Evolutionary conservation across 805 yeast species (phyloP).

Genomic region (Scheffersomyces stipitis): DNA sequence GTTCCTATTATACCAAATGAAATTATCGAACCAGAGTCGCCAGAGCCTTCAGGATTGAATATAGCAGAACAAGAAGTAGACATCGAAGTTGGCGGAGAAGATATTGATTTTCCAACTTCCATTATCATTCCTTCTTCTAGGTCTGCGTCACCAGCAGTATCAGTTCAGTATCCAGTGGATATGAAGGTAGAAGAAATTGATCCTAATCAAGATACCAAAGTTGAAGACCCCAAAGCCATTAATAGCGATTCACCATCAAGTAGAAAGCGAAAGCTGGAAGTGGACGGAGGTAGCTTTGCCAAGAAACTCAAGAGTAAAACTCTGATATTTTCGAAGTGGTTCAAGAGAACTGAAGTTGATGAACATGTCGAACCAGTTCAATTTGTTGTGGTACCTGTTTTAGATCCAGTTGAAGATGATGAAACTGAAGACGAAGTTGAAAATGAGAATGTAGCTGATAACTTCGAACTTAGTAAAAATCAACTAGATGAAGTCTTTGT

Average conservation of each 20-base stretch:
- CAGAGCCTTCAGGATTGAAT: neutral
- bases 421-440: neutral
- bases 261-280: no score
- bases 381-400: no score
- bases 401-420: neutral
- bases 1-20: neutral
- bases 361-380: no score
- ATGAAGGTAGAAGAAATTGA: no score
- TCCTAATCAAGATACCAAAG: neutral
- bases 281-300: no score
- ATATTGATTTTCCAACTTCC: neutral
- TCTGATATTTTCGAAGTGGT: no score
- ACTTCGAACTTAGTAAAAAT: no score
- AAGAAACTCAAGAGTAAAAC: no score
- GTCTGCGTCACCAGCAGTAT: neutral
- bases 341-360: no score
- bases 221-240: neutral
- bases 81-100: neutral
- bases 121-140: neutral
- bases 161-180: no score
- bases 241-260: neutral
- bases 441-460: no score
- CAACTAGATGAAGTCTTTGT: no score
- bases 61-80: neutral
- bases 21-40: neutral